Base-by-base conservation (phyloP, 1,139 yeast species). In the Pneumocystis canis region DNA sequence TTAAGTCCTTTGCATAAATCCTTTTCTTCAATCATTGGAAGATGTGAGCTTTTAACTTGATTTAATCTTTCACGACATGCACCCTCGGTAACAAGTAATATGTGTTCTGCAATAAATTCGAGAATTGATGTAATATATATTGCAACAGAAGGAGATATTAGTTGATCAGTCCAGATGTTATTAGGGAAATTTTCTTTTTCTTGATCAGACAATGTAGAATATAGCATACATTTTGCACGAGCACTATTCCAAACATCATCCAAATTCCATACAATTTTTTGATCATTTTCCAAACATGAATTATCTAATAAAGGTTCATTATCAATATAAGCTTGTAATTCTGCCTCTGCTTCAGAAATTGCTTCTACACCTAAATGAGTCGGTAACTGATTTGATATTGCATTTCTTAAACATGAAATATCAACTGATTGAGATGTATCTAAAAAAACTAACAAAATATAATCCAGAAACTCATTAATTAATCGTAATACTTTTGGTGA, bases 211-310 rank as follows among this genome's bases (percentile, higher is more conserved):
- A 66, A 63, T 18, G 68, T 64, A 33, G 67, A 66, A 59, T 65
- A 66, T 40, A 65, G 63, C 68, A 66, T 66, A 59, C 68, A 66
- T 28, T 64, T 60, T n/a, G 62, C 40, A 30, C 68, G 67, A 11
- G 65, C 65, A 28, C 54, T 59, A 5, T 57, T 35, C 68, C 68
- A 66, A 11, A 64, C 60, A 11, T 39, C 59, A 32, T 63, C 58
- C 47, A 63, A 60, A 33, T 65, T 39, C 30, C 31, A 60, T 25
- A 14, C 2, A 16, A 47, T 18, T 37, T 32, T 40, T 14, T 59
- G n/a, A 4, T 58, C 56, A 25, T 32, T 30, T 11, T 60, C 41
- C 14, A 35, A 58, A 54, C n/a, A 9, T n/a, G 35, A 28, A 7
- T 62, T 60, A 16, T 65, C 61, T 16, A 59, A 25, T 11, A 62